Evolutionary conservation across 2,329 filamentous ascomycete species (phyloP), one percentile per base, ranked within the genome.

Genomic region (Epichloe gansuensis): DNA sequence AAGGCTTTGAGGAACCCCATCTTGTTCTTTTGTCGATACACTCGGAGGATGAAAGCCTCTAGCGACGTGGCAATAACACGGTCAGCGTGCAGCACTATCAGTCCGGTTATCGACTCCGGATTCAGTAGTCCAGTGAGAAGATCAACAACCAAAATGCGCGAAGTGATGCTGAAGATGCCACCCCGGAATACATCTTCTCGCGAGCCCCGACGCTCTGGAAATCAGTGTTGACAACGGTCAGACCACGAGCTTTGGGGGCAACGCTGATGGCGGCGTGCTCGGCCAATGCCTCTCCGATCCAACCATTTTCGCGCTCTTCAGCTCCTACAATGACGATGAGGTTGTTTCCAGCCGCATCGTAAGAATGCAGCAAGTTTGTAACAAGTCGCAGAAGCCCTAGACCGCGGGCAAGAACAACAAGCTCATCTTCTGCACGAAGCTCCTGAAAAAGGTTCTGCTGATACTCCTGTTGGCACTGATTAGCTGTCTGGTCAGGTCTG

Each of bases 401-500:
- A 60, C 93, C 93, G 51, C 89, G 87, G 43, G 91, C 93, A 52
- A 97, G 80, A 52, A 98, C 78, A 62, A 97, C 86, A 58, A 98
- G 83, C 69, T 94, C 86, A 86, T 98, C 93, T 72, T 96, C 88
- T 56, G 82, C 75, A 57, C 89, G 85, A 59, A 95, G 82, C 71
- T 93, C 87, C 67, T 87, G 88, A 74, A 97, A 97, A 62, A 97
- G 82, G 64, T 88, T 85, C 73, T 97, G 91, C 74, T 98, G 93
- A 69, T 94, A 98, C 76, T 90, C 77, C 82, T 86, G 52, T 3
- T 25, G 0, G 37, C 11, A 12, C 21, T 42, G 17, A 13, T 55
- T 21, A 53, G 53, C 42, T 35, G 39, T 38, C 15, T 12, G 21
- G 7, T 15, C 2, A 11, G 31, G 31, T 11, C 31, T 4, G 31